Base-by-base conservation (phyloP, 1,284 basidiomycete species). In the Tilletia indica region DNA sequence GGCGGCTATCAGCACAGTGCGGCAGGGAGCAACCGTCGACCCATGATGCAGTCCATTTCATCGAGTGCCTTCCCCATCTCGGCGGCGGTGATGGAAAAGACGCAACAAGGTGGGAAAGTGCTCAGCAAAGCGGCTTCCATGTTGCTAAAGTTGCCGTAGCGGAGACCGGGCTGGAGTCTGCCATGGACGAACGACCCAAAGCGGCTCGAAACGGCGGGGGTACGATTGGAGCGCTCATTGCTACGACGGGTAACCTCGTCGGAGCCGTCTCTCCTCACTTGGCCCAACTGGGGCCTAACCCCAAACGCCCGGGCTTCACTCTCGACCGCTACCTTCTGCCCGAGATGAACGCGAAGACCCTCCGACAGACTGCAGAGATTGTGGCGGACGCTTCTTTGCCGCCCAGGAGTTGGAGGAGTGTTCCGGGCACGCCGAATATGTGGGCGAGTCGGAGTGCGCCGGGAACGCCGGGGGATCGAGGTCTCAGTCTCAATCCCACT, bases 171-270 rank as follows among this genome's bases (percentile, higher is more conserved):
- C 70, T 82, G 67, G 78, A 82, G 42, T 74, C 78, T 25, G 78
- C 77, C 16, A 74, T 79, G 56, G 75, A 78, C 67, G 84, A 86
- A 74, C 78, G 87, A n/a, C 90, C 89, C 3, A 85, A 88, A 49
- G 86, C 87, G 2, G 87, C 89, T 9, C 85, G 87, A 64, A 89
- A 86, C 71, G 88, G 86, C 6, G 91, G 87, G 0, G 91, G 91
- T 4, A 91, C 91, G 0, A 89, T 92, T 77, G 91, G 91, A 12
- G 88, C 90, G 6, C 87, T 93, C 63, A 89, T 93, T 54, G 89
- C 91, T 34, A 89, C 89, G 73, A 90, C 91, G 0, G 90, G 89
- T 2, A 90, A 90, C 86, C 31, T 84, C 2, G 78, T 84, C 51
- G 82, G 82, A 38, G 82, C 82, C 31, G 82, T 83, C 54, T 80